A percentile compares a stretch with the other conserved stretches of the same genome.
Evolutionary conservation across 2,329 filamentous ascomycete genomes (phyloP).

Genomic region (Cladophialophora exuberans): DNA sequence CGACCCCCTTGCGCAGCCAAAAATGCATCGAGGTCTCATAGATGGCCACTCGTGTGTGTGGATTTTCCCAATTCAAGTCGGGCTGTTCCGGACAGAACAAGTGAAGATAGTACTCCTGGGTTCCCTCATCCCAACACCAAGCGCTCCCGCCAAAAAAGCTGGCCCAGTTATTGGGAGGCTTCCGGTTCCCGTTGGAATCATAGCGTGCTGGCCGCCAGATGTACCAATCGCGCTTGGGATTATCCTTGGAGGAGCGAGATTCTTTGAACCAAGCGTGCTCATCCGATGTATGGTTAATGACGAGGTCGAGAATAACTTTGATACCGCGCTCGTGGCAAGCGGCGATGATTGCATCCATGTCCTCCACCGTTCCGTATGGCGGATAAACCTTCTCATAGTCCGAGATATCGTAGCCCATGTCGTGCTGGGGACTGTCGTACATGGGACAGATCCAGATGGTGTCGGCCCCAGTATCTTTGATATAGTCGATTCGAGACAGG

Average conservation of each 20-base stretch:
- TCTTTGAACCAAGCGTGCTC: conserved; percentile 62
- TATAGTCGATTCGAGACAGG: conserved; percentile 36
- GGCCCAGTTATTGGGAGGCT: conserved; percentile 63
- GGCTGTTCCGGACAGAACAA: conserved; percentile 73
- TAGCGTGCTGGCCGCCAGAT: conserved; percentile 65
- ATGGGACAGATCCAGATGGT: conserved; percentile 54
- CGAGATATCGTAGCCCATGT: conserved; percentile 70
- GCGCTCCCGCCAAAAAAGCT: conserved; percentile 40
- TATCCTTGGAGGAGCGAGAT: conserved; percentile 51
- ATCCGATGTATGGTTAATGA: conserved; percentile 74
- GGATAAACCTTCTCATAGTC: conserved; percentile 68
- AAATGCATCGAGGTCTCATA: conserved; percentile 71
- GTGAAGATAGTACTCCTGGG: conserved; percentile 65
- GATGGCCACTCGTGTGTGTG: conserved; percentile 64
- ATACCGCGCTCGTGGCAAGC: conserved; percentile 66
- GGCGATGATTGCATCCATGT: conserved; percentile 64
- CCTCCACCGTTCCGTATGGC: conserved; percentile 67
- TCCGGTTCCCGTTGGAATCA: conserved; percentile 54
- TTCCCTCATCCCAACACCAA: conserved; percentile 24
- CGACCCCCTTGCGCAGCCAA: conserved; percentile 71
- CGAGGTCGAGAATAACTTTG: conserved; percentile 72
- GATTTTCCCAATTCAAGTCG: conserved; percentile 77
- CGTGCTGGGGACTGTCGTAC: conserved; percentile 63
- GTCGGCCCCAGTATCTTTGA: conserved; percentile 36
- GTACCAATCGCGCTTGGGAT: conserved; percentile 63